Base-by-base conservation (phyloP, 73 alveolate genomes). In the Effrenium voratum region DNA sequence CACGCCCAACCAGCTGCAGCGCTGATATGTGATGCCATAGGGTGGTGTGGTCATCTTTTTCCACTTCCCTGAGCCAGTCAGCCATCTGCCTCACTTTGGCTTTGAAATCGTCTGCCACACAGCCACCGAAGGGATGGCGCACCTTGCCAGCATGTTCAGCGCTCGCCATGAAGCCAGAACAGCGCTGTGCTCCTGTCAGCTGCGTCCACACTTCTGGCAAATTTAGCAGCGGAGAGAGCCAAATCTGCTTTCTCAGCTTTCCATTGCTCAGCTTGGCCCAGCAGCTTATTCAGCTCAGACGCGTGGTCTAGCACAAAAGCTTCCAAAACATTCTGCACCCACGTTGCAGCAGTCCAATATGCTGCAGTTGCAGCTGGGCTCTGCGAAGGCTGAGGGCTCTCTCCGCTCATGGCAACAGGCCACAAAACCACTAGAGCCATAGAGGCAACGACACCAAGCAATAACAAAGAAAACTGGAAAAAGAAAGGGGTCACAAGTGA, bases 21-120 rank as follows among this genome's bases (percentile, higher is more conserved):
- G 82, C 82, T 13, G 47, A 44, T 5, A 44, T 60, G 2, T 40
- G 93, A 40, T 59, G 93, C 93, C 93, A 85, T 44, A 15, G n/a
- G 82, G 47, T 72, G 82, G 49, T 47, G 38, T 16, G 15, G 2
- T 13, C 82, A 36, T 44, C 0, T 2, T 30, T 30, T 36, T 72
- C 82, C 15, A 72, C 82, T n/a, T 72, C 47, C 24, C 12, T 12
- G 28, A 72, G 8, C 82, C 82, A 72, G 32, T 36, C 28, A 16
- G 34, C 82, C 82, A 72, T n/a, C n/a, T 72, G 82, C 24, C 26
- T 0, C 15, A 72, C 82, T 36, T 72, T 72, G 82, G 2, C 82
- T 13, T 30, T 15, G 47, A 72, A 72, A 0, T 72, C 82, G 0
- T 19, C 2, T 13, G 49, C 49, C 50, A 16, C 38, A 47, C 82